A percentile compares a stretch with the other conserved stretches of the same genome.
Evolutionary conservation across 2,329 filamentous ascomycete genomes (phyloP).

Genomic region (Phyllosticta ampelicida): DNA sequence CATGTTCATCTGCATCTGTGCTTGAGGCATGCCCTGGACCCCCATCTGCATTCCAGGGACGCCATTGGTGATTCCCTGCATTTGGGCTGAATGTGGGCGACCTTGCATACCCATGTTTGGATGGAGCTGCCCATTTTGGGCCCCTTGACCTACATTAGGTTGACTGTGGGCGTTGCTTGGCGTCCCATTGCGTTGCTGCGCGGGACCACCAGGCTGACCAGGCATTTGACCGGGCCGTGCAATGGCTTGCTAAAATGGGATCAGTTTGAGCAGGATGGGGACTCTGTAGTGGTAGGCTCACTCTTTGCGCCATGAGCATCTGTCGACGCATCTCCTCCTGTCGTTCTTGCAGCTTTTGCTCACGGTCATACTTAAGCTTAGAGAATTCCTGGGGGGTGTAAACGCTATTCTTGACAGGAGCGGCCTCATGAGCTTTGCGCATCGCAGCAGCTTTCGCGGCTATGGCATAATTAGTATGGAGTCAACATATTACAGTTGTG

Average conservation of each 20-base stretch:
- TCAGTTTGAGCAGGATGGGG: not conserved
- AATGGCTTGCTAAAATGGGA: constrained; percentile 13
- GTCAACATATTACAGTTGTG: not conserved
- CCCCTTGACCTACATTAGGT: constrained; percentile 19
- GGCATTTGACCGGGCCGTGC: constrained; percentile 22
- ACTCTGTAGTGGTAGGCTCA: constrained; percentile 19
- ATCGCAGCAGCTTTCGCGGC: constrained; percentile 56
- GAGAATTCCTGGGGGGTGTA: constrained; percentile 88
- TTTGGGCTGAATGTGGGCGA: not conserved
- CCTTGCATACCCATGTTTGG: constrained; percentile 21
- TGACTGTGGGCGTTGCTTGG: constrained; percentile 25
- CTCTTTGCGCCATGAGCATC: constrained; percentile 44
- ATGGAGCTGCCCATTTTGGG: constrained; percentile 16
- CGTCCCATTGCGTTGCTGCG: constrained; percentile 32
- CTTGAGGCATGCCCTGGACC: constrained; percentile 45
- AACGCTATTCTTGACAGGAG: constrained; percentile 47
- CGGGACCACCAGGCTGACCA: constrained; percentile 10
- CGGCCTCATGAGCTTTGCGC: constrained; percentile 66
- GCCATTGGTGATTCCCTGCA: constrained; percentile 25
- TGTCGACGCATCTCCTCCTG: constrained; percentile 53
- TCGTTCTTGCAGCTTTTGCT: constrained; percentile 53
- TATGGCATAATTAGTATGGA: constrained; percentile 12
- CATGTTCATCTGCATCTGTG: constrained; percentile 54
- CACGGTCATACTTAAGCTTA: constrained; percentile 74
- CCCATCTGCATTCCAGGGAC: constrained; percentile 44